Evolutionary conservation across 805 yeast species (phyloP), one percentile per base, ranked within the genome.

Genomic region (Kluyveromyces nonfermentans): DNA sequence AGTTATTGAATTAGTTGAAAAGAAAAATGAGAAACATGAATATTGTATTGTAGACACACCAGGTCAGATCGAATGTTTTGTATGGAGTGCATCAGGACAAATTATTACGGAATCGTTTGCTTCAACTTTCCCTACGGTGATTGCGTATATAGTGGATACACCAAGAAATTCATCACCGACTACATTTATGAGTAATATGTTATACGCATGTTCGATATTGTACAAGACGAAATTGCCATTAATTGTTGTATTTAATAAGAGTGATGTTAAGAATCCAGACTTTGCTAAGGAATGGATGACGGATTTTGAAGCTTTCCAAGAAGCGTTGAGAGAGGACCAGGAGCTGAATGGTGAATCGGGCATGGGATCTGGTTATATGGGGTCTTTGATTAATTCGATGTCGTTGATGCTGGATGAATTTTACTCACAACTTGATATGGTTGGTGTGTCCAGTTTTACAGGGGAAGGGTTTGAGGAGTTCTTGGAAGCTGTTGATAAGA

Each of bases 11-110:
- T 69, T 93, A 33, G 84, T 90, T 17, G 95, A 88, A 56, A 87
- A 88, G 58, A 77, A 90, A 52, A 57, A 67, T 2, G 70, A 70
- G 14, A 62, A 67, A 43, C 72, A 72, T 51, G 64, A 77, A 17
- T 82, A 88, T 61, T 85, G 89, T 50, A 81, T 93, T 32, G 77
- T 90, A 41, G 99, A 93, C 65, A 93, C 99, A 1, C 99, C 99
- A 0, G 99, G 99, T 10, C 99, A 93, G 65, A 93, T 93, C 49
- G 99, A 93, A 65, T 89, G 97, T 68, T 93, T 93, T 62, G 88
- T 93, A 35, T 93, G 99, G 98, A 82, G 94, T 37, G 98, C 98
- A 0, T 85, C 96, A 18, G 99, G 99, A 10, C 77, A 96, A 18
- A 93, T 93, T 49, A 84, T 93, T 46, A 90, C 97, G 1, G 98